phyloP scores from a whole-genome alignment of 2,329 filamentous ascomycete species.

The Cladosporium sphaerospermum region DNA sequence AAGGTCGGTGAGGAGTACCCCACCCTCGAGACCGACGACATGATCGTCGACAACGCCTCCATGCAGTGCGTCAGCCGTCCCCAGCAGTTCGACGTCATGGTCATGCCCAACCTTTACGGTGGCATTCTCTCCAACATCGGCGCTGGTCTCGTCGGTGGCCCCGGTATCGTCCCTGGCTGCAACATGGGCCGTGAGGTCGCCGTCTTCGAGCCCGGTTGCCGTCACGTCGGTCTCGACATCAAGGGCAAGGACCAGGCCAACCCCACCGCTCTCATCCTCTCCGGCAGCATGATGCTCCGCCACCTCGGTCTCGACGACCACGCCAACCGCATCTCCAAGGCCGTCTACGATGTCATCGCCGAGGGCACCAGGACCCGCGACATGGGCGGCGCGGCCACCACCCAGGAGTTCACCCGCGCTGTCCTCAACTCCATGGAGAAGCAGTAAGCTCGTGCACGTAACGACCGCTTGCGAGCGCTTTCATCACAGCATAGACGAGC shows the following conservation, averaged over 20 bases:
- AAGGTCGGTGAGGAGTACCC: constrained; percentile 90
- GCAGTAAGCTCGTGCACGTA: constrained; percentile 6
- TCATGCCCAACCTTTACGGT: constrained; percentile 99
- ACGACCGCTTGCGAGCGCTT: constrained; percentile 3
- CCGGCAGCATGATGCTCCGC: constrained; percentile 92
- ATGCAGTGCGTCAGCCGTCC: constrained; percentile 97
- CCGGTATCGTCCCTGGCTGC: constrained; percentile 94
- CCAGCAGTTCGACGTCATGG: constrained; percentile 99
- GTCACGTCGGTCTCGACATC: constrained; percentile 98
- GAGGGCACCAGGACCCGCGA: constrained; percentile 91
- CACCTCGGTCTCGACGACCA: constrained; percentile 97
- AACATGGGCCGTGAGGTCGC: constrained; percentile 99
- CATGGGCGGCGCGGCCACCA: constrained; percentile 87
- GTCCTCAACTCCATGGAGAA: constrained; percentile 91
- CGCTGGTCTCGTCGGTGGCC: constrained; percentile 91
- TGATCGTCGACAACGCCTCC: constrained; percentile 99
- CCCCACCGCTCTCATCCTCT: constrained; percentile 91
- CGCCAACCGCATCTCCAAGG: constrained; percentile 95
- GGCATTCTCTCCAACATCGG: constrained; percentile 99
- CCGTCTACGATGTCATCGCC: constrained; percentile 73
- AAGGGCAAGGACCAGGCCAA: constrained; percentile 99
- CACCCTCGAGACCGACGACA: constrained; percentile 92
- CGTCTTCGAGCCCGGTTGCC: constrained; percentile 97
- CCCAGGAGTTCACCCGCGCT: constrained; percentile 90
- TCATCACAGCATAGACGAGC: background rate